phyloP scores from a whole-genome alignment of 2,329 filamentous ascomycete genomes.

The Dothistroma septosporum region DNA sequence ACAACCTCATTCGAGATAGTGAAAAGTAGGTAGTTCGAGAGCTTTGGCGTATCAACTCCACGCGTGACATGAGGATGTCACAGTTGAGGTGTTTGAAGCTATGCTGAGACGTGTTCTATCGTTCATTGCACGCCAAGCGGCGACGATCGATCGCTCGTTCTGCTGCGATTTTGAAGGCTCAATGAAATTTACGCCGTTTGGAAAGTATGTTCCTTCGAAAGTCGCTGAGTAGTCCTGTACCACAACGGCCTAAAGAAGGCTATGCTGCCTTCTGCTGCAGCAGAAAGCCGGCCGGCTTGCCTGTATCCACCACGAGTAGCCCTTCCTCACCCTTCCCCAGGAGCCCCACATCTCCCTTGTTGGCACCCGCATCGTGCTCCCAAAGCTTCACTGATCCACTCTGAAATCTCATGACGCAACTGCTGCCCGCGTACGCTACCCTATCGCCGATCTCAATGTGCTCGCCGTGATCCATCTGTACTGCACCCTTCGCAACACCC shows the following conservation, averaged over 20 bases:
- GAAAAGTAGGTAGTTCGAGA: too few relatives aligned
- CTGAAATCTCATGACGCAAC: slow-evolving; percentile 63
- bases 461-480: slow-evolving; percentile 31
- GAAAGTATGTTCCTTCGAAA: neutral
- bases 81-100: too few relatives aligned
- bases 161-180: too few relatives aligned
- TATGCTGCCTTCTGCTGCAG: slow-evolving; percentile 21
- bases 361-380: slow-evolving; percentile 43
- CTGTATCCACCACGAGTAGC: slow-evolving; percentile 64
- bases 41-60: too few relatives aligned
- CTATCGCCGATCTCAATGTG: slow-evolving; percentile 30
- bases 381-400: slow-evolving; percentile 62
- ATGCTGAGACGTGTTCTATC: too few relatives aligned
- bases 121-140: too few relatives aligned
- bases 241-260: neutral
- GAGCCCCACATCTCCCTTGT: slow-evolving; percentile 38
- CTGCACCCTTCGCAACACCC: slow-evolving; percentile 19
- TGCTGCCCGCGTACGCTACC: slow-evolving; percentile 69
- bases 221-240: neutral
- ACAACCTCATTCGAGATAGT: too few relatives aligned
- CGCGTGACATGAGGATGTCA: too few relatives aligned
- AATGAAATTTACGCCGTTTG: neutral
- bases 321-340: slow-evolving; percentile 67
- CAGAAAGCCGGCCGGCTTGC: slow-evolving; percentile 34
- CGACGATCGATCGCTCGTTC: too few relatives aligned